Percentiles rank a stretch among this genome's conserved stretches.
These are phyloP conservation scores for Botryotinia globosa DNA, from an alignment of 2,329 filamentous ascomycete species.

Conservation along the genomic window DNA sequence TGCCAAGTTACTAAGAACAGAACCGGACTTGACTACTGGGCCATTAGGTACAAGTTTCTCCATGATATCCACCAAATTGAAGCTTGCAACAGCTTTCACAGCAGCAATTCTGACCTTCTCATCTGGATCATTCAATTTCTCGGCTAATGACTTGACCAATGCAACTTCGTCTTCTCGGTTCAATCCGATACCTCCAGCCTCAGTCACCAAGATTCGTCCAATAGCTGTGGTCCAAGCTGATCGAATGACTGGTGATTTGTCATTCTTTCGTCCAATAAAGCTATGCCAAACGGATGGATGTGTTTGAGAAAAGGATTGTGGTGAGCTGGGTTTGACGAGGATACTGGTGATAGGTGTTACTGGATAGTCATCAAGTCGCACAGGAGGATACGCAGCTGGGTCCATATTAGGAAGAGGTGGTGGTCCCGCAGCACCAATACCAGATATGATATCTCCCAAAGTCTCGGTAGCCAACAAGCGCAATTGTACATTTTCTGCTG, in stretches of 20 bases:
- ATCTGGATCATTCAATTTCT: conserved; percentile 82
- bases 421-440: conserved; percentile 86
- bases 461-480: conserved; percentile 89
- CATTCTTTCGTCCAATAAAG: conserved; percentile 80
- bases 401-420: conserved; percentile 71
- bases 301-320: conserved; percentile 83
- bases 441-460: conserved; percentile 89
- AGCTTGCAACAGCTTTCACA: conserved; percentile 78
- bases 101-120: conserved; percentile 88
- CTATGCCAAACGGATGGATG: conserved; percentile 76
- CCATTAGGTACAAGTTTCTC: conserved; percentile 76
- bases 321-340: conserved; percentile 78
- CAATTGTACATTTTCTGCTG: conserved; percentile 82
- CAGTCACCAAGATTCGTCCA: conserved; percentile 85
- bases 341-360: conserved; percentile 55
- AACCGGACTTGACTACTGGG: conserved; percentile 70
- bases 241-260: conserved; percentile 80
- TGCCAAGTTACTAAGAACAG: conserved; percentile 76
- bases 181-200: conserved; percentile 83
- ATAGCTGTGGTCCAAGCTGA: conserved; percentile 82
- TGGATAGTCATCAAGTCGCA: conserved; percentile 60
- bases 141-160: conserved; percentile 70
- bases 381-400: conserved; percentile 79
- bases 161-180: conserved; percentile 76
- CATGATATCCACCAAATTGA: conserved; percentile 77